Evolutionary conservation across 2,329 filamentous ascomycete species (phyloP).

Genomic region (Nothophoma quercina): DNA sequence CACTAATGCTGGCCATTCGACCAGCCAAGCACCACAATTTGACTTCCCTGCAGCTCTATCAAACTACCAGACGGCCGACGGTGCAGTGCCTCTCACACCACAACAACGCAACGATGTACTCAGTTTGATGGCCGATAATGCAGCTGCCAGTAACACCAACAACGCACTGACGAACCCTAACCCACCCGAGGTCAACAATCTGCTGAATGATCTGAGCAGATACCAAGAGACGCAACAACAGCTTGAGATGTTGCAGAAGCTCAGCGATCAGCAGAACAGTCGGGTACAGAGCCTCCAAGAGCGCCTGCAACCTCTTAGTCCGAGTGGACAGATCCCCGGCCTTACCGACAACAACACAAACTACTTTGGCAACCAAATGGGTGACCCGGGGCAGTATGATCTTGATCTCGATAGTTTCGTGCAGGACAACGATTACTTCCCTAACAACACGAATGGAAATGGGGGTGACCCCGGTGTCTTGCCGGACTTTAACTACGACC

Average conservation of each 20-base stretch:
- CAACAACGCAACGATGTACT: constrained; percentile 59
- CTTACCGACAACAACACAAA: constrained; percentile 49
- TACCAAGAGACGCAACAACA: constrained; percentile 76
- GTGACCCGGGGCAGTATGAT: constrained; percentile 49
- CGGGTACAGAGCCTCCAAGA: constrained; percentile 78
- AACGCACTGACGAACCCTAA: constrained; percentile 65
- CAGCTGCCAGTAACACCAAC: constrained; percentile 54
- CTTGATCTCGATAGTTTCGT: constrained; percentile 67
- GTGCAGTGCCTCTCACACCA: constrained; percentile 55
- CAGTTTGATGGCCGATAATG: constrained; percentile 56
- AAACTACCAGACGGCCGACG: constrained; percentile 57
- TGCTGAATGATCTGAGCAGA: constrained; percentile 67
- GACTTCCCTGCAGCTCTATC: constrained; percentile 58
- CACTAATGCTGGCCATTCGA: constrained; percentile 43
- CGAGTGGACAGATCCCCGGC: constrained; percentile 79
- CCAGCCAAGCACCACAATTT: constrained; percentile 46
- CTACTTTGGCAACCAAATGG: constrained; percentile 50
- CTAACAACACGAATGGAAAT: constrained; percentile 21
- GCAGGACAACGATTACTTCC: constrained; percentile 63
- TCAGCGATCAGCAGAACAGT: constrained; percentile 80
- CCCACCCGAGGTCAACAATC: constrained; percentile 62
- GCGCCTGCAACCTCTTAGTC: constrained; percentile 79
- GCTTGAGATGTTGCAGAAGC: constrained; percentile 77
- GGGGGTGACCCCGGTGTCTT: constrained; percentile 16
- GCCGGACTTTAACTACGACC: constrained; percentile 40